These are phyloP conservation scores for Hemisphaericaspora lyxosophila DNA, from an alignment of 1,139 yeast species.

Conservation along the genomic window DNA sequence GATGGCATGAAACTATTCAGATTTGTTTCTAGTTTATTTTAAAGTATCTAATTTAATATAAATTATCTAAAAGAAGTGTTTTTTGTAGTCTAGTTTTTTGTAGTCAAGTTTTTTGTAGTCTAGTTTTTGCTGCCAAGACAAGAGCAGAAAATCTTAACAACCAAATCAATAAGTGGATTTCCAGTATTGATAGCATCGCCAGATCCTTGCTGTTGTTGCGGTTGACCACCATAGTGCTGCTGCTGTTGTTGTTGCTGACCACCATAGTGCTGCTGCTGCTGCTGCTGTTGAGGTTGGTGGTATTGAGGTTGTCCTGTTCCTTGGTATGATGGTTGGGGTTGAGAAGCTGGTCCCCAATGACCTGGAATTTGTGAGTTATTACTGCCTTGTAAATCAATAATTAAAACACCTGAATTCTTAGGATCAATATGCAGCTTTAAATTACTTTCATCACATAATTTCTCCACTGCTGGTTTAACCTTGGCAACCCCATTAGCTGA, in stretches of 20 bases:
- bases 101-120: too few relatives aligned
- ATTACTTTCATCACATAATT: slow-evolving; percentile 64
- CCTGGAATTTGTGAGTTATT: slow-evolving; percentile 48
- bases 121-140: slow-evolving; percentile 27
- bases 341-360: slow-evolving; percentile 42
- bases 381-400: slow-evolving; percentile 56
- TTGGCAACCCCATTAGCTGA: slow-evolving; percentile 81
- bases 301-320: slow-evolving; percentile 29
- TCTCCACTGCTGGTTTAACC: slow-evolving; percentile 84
- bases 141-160: slow-evolving; percentile 34
- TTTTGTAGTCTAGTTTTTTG: too few relatives aligned
- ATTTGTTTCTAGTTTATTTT: background rate
- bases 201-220: slow-evolving; percentile 19
- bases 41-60: too few relatives aligned
- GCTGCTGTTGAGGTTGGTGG: slow-evolving; percentile 26
- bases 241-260: slow-evolving; percentile 22
- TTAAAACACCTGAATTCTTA: slow-evolving; percentile 76
- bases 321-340: slow-evolving; percentile 30
- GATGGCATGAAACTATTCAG: slow-evolving; percentile 4
- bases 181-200: slow-evolving; percentile 11
- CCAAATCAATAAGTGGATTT: slow-evolving; percentile 29
- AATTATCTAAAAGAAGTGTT: too few relatives aligned
- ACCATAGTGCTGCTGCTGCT: slow-evolving; percentile 22
- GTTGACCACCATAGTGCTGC: slow-evolving; percentile 19
- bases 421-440: slow-evolving; percentile 63